Evolutionary conservation across 345 rosid genomes (phyloP).

Genomic region (Aquilaria yunnanensis): DNA sequence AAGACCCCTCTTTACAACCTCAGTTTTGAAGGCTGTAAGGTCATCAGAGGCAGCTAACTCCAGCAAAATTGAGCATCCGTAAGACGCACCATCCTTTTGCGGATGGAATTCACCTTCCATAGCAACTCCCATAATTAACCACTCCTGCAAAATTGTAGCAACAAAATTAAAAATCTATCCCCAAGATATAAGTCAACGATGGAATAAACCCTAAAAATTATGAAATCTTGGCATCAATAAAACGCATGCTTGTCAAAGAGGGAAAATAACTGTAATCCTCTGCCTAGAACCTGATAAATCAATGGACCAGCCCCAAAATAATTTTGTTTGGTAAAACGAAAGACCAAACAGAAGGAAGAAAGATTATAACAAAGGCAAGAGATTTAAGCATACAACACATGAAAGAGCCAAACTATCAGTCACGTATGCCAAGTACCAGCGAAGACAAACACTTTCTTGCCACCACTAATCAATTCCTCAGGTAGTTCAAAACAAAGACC

Average conservation of each 20-base stretch:
- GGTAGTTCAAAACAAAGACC: background rate
- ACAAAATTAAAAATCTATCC: background rate
- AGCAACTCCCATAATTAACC: constrained; percentile 9
- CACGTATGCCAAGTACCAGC: background rate
- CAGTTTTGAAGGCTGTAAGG: constrained; percentile 43
- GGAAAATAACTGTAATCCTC: background rate
- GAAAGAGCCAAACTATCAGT: background rate
- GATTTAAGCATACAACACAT: background rate
- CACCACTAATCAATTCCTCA: background rate
- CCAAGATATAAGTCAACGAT: background rate
- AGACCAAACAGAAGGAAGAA: background rate
- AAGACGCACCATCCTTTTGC: constrained; percentile 20
- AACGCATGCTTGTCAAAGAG: no score
- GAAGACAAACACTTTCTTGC: constrained; percentile 5
- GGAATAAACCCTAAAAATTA: background rate
- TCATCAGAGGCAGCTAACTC: constrained; percentile 73
- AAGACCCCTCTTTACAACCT: constrained; percentile 42
- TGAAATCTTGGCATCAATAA: background rate
- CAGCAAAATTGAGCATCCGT: constrained; percentile 47
- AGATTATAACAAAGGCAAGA: no score
- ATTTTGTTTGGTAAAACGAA: background rate
- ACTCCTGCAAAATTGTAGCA: constrained; percentile 39
- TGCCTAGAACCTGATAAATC: background rate
- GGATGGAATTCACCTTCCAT: constrained; percentile 41
- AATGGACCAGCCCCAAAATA: constrained; percentile 1